These are phyloP conservation scores for Verticillium alfalfae DNA, from an alignment of 2,329 filamentous ascomycete species.

Conservation along the genomic window DNA sequence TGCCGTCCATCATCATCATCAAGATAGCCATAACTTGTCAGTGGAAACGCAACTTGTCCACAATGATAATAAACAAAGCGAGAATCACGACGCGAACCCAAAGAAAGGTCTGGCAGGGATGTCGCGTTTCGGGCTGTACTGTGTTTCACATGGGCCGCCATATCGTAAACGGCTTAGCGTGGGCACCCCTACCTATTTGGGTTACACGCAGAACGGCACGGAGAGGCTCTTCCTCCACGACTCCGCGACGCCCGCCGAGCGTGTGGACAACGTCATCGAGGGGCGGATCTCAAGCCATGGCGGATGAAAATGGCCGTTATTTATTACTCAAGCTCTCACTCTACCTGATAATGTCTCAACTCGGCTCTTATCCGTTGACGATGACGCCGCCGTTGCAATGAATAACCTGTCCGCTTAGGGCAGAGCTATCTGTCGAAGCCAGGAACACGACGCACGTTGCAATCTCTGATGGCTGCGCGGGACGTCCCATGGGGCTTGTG, in stretches of 20 bases:
- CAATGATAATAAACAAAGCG: neutral
- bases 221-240: neutral
- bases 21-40: no score
- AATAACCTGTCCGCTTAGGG: slow-evolving; percentile 65
- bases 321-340: neutral
- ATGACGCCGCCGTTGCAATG: slow-evolving; percentile 47
- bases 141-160: neutral
- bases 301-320: neutral
- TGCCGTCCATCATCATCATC: no score
- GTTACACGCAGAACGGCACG: neutral
- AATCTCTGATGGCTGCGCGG: slow-evolving; percentile 75
- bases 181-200: neutral
- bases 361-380: slow-evolving; percentile 36
- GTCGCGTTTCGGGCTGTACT: neutral
- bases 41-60: neutral
- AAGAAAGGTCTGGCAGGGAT: neutral
- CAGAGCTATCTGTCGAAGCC: slow-evolving; percentile 67
- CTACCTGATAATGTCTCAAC: neutral
- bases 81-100: neutral
- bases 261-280: neutral
- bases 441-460: slow-evolving; percentile 79
- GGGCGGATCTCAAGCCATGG: neutral
- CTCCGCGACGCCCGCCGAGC: neutral
- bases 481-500: slow-evolving; percentile 67
- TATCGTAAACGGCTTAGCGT: neutral